Percentiles rank a stretch among this genome's conserved stretches.
Evolutionary conservation across 2,329 filamentous ascomycete genomes (phyloP).

Genomic region (Aspergillus niger): DNA sequence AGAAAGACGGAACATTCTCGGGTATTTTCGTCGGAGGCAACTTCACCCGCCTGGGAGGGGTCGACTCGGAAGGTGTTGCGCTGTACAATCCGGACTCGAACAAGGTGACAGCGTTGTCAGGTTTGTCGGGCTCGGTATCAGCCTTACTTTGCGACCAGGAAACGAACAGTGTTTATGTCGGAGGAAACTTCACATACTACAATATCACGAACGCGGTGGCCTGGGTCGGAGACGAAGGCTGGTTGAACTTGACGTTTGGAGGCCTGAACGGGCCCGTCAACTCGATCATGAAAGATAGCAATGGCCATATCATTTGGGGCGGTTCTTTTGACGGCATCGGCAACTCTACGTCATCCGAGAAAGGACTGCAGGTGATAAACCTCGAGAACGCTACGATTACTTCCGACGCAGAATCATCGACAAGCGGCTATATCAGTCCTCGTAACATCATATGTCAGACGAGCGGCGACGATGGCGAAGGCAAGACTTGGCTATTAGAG

Average conservation of each 20-base stretch:
- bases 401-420: conserved; percentile 61
- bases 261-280: conserved; percentile 93
- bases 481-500: conserved; percentile 78
- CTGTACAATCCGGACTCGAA: conserved; percentile 75
- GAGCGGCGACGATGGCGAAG: conserved; percentile 64
- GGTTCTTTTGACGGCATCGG: conserved; percentile 86
- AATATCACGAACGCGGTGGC: conserved; percentile 89
- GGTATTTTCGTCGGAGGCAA: conserved; percentile 88
- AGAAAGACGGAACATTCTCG: conserved; percentile 65
- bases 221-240: conserved; percentile 69
- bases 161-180: conserved; percentile 81
- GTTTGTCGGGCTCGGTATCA: conserved; percentile 79
- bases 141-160: conserved; percentile 79
- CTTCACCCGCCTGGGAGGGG: conserved; percentile 84
- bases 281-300: conserved; percentile 76
- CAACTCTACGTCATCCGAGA: conserved; percentile 66
- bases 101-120: conserved; percentile 71
- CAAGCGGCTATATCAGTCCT: conserved; percentile 71
- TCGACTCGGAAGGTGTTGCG: conserved; percentile 76
- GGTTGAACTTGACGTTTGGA: conserved; percentile 81
- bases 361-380: conserved; percentile 77
- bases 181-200: conserved; percentile 76
- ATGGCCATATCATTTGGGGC: conserved; percentile 88
- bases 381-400: conserved; percentile 75
- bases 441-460: conserved; percentile 81